Conservation (phyloP, 805 yeast genomes). For the Ogataea trehalophila region DNA sequence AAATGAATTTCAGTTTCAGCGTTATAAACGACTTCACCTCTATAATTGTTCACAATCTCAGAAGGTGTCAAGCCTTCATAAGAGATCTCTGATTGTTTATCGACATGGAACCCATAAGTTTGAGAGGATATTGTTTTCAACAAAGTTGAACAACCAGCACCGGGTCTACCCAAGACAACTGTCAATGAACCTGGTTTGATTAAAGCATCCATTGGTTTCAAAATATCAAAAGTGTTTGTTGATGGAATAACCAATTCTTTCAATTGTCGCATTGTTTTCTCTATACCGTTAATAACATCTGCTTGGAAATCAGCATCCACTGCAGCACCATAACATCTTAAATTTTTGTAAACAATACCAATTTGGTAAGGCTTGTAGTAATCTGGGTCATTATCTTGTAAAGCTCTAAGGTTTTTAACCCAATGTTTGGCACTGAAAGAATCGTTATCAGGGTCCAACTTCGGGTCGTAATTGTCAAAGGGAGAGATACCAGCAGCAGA, state of each 20-base stretch:
- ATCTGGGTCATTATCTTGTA: constrained; percentile 49
- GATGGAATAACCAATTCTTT: constrained; percentile 3
- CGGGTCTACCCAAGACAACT: constrained; percentile 74
- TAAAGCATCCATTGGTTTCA: constrained; percentile 59
- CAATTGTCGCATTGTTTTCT: constrained; percentile 21
- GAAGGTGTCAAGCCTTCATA: constrained; percentile 49
- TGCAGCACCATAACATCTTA: constrained; percentile 56
- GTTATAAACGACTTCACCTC: constrained; percentile 66
- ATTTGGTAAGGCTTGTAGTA: constrained; percentile 54
- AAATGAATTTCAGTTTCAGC: constrained; percentile 66
- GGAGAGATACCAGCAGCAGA: constrained; percentile 35
- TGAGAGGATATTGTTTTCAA: constrained; percentile 53
- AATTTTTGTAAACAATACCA: constrained; percentile 51
- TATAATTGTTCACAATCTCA: constrained; percentile 44
- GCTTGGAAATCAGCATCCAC: constrained; percentile 57
- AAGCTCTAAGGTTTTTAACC: constrained; percentile 53
- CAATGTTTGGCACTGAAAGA: constrained; percentile 52
- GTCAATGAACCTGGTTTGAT: constrained; percentile 58
- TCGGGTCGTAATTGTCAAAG: constrained; percentile 25
- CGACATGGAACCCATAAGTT: constrained; percentile 54
- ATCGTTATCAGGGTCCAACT: constrained; percentile 50
- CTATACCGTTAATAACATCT: constrained; percentile 41
- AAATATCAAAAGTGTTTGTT: constrained; percentile 38
- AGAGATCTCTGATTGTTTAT: constrained; percentile 39
- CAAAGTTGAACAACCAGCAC: constrained; percentile 69